Percentiles rank a stretch among this genome's conserved stretches.
phyloP scores from a whole-genome alignment of 768 basidiomycete genomes.

The Boletellus sp. region DNA sequence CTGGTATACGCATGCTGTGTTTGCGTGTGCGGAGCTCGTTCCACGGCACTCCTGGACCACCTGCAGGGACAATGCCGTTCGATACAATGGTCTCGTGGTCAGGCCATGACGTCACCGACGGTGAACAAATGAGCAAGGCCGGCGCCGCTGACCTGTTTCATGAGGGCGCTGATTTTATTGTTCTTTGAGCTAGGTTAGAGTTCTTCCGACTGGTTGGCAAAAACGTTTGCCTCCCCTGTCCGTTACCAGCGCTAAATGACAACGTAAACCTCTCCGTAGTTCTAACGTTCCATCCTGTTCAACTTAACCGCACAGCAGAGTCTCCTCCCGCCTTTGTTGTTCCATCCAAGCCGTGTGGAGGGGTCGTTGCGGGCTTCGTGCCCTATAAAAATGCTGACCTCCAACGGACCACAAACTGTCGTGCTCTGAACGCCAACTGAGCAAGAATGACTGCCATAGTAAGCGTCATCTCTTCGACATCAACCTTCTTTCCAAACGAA shows the following conservation, averaged over 20 bases:
- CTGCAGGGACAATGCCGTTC: not conserved
- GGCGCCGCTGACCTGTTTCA: not conserved
- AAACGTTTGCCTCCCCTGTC: not conserved
- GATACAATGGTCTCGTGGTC: not conserved
- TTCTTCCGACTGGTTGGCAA: too few species aligned
- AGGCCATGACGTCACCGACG: not conserved
- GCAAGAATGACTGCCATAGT: slow-evolving; percentile 6
- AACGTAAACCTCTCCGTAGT: not conserved
- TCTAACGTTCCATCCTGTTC: slow-evolving; percentile 5
- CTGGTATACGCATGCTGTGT: too few species aligned
- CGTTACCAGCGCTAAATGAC: slow-evolving; percentile 10
- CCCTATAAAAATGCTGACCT: slow-evolving; percentile 11
- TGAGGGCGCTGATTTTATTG: slow-evolving; percentile 6
- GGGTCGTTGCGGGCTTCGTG: too few species aligned
- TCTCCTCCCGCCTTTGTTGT: not conserved
- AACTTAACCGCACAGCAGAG: not conserved
- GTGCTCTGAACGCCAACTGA: not conserved
- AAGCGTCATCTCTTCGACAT: not conserved
- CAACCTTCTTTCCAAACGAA: not conserved
- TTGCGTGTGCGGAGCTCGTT: slow-evolving; percentile 4
- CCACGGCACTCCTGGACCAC: too few species aligned
- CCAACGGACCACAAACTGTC: not conserved
- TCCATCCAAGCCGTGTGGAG: not conserved
- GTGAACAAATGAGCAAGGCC: not conserved
- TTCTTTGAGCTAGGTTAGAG: not conserved